Percentiles rank a stretch among this genome's conserved stretches.
phyloP scores from a whole-genome alignment of 2,329 filamentous ascomycete genomes.

The Didymella segeticola region DNA sequence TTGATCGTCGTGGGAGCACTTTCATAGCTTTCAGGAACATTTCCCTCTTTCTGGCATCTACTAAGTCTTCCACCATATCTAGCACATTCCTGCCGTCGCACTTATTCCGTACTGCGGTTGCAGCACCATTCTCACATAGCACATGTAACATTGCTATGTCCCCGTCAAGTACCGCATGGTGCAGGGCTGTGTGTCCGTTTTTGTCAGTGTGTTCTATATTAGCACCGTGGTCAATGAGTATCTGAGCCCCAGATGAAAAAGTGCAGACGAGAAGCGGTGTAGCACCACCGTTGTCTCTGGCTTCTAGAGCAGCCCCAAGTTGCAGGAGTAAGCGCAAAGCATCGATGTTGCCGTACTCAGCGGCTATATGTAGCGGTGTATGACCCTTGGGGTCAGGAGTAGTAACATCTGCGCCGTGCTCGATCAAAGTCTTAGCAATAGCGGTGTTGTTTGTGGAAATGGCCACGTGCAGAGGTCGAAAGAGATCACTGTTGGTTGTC shows the following conservation, averaged over 20 bases:
- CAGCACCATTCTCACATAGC: neutral
- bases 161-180: neutral
- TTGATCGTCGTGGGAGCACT: too few relatives aligned
- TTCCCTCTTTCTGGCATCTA: neutral
- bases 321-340: neutral
- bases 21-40: neutral
- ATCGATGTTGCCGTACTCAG: neutral
- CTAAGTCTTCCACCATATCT: neutral
- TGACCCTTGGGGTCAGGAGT: neutral
- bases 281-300: neutral
- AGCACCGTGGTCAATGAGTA: neutral
- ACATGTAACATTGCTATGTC: neutral
- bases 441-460: slow-evolving; percentile 18
- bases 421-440: neutral
- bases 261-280: neutral
- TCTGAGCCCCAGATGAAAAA: neutral
- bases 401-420: neutral
- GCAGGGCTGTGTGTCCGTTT: neutral
- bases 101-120: neutral
- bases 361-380: neutral
- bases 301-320: neutral
- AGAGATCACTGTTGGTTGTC: slow-evolving; percentile 8
- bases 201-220: neutral
- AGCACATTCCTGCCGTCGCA: neutral
- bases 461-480: slow-evolving; percentile 25